A percentile compares a stretch with the other conserved stretches of the same genome.
These are phyloP conservation scores for Nematocida minor DNA, from an alignment of 371 early-diverging fungal species.

Conservation along the genomic window DNA sequence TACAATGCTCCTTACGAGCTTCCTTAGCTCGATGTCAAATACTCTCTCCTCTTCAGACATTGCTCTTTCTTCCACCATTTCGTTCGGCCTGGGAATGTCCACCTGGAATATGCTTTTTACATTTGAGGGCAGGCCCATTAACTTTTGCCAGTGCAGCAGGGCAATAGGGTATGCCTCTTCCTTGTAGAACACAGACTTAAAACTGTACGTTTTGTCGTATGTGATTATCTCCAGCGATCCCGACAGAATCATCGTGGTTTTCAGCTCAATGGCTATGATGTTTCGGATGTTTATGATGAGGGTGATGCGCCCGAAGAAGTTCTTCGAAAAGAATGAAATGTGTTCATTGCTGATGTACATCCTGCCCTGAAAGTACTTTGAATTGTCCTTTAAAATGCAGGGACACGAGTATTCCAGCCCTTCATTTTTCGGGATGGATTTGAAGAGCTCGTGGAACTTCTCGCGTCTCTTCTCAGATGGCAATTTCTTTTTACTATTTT, in stretches of 20 bases:
- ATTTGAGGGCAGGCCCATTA: background rate
- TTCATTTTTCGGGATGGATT: conserved; percentile 48
- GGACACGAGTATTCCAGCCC: conserved; percentile 26
- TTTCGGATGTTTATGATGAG: conserved; percentile 19
- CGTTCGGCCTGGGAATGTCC: conserved; percentile 31
- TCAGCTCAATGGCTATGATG: conserved; percentile 21
- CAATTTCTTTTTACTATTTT: background rate
- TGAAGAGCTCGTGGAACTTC: conserved; percentile 41
- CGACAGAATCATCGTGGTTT: conserved; percentile 36
- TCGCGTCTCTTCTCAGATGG: conserved; percentile 37
- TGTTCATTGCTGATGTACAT: conserved; percentile 45
- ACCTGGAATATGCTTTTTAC: conserved; percentile 26
- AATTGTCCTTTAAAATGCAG: conserved; percentile 20
- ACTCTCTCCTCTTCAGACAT: conserved; percentile 26
- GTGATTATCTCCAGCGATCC: conserved; percentile 43
- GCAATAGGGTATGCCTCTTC: conserved; percentile 25
- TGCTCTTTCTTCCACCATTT: conserved; percentile 20
- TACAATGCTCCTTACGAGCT: background rate
- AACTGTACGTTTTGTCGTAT: conserved; percentile 50
- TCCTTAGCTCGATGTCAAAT: conserved; percentile 9
- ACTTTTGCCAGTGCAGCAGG: conserved; percentile 24
- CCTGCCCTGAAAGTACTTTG: conserved; percentile 42
- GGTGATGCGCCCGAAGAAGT: conserved; percentile 32
- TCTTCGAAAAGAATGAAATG: conserved; percentile 39
- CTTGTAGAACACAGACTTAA: conserved; percentile 30